These are phyloP conservation scores for Verticillium tricorpus DNA, from an alignment of 2,329 filamentous ascomycete genomes.

Conservation along the genomic window DNA sequence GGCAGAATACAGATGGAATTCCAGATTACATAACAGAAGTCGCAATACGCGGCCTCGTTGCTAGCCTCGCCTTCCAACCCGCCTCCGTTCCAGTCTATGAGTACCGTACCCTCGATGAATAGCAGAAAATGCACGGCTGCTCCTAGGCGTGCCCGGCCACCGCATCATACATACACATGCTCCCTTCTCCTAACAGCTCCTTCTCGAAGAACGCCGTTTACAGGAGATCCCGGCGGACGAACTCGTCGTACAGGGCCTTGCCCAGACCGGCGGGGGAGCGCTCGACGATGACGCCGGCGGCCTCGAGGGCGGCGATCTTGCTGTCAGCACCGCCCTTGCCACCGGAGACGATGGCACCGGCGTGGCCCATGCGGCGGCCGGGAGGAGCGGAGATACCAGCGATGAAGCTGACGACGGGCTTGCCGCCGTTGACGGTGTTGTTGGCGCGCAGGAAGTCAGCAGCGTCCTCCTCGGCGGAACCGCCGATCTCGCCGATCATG, in stretches of 20 bases:
- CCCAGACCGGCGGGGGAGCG: constrained; percentile 87
- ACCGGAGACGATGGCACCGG: constrained; percentile 94
- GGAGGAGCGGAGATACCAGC: constrained; percentile 96
- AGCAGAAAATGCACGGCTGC: not conserved
- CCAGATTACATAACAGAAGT: not conserved
- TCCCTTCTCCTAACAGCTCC: constrained; percentile 5
- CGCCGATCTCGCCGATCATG: constrained; percentile 99
- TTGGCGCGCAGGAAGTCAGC: constrained; percentile 91
- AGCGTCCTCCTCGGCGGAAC: constrained; percentile 94
- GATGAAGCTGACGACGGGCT: constrained; percentile 97
- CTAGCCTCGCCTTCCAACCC: not conserved
- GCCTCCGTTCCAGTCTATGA: constrained; percentile 1
- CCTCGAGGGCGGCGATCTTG: constrained; percentile 93
- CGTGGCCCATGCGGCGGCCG: constrained; percentile 96
- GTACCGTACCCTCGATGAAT: not conserved
- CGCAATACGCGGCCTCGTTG: not conserved
- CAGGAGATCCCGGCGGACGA: constrained; percentile 92
- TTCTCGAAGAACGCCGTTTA: constrained; percentile 42
- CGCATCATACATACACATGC: constrained; percentile 11
- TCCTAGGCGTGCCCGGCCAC: constrained; percentile 7
- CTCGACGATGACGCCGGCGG: constrained; percentile 93
- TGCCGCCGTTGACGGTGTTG: constrained; percentile 79
- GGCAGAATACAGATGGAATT: constrained; percentile 1
- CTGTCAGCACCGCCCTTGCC: constrained; percentile 97
- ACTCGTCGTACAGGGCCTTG: constrained; percentile 91